Evolutionary conservation across 1,284 basidiomycete genomes (phyloP).

Genomic region (Meripilus lineatus): DNA sequence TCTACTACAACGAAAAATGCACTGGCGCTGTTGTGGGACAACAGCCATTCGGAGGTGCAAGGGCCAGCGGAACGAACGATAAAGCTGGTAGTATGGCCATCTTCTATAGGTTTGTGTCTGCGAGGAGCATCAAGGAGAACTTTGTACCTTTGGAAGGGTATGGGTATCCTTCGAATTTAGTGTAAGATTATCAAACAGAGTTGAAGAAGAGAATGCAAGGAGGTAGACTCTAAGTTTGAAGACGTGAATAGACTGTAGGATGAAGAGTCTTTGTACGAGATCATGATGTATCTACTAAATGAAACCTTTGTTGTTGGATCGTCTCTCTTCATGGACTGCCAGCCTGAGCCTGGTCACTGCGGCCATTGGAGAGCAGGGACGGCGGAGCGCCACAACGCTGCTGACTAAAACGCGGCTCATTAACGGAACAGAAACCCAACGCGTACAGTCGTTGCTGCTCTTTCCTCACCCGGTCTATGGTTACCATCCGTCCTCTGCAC

Average conservation of each 20-base stretch:
- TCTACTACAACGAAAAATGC: conserved; percentile 96
- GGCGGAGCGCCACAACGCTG: too few relatives aligned
- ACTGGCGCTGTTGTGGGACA: conserved; percentile 95
- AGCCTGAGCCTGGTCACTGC: too few relatives aligned
- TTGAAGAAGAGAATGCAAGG: not conserved
- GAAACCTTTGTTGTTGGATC: too few relatives aligned
- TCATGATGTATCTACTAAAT: too few relatives aligned
- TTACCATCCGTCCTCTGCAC: too few relatives aligned
- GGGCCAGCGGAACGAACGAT: conserved; percentile 95
- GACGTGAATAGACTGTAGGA: not conserved
- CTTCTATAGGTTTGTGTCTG: conserved; percentile 86
- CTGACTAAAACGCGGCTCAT: too few relatives aligned
- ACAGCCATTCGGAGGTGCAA: conserved; percentile 95
- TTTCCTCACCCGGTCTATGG: too few relatives aligned
- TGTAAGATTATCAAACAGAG: conserved; percentile 35
- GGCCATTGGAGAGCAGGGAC: too few relatives aligned
- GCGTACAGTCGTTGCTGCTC: too few relatives aligned
- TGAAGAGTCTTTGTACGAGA: not conserved
- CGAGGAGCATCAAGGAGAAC: conserved; percentile 95
- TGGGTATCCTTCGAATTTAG: conserved; percentile 82
- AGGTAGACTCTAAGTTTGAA: conserved; percentile 1
- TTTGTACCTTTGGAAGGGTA: conserved; percentile 78
- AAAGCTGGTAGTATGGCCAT: conserved; percentile 93
- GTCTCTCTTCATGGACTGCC: too few relatives aligned
- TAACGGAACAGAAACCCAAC: too few relatives aligned